These are phyloP conservation scores for Dimocarpus longan DNA, from an alignment of 345 rosid species.

Conservation along the genomic window DNA sequence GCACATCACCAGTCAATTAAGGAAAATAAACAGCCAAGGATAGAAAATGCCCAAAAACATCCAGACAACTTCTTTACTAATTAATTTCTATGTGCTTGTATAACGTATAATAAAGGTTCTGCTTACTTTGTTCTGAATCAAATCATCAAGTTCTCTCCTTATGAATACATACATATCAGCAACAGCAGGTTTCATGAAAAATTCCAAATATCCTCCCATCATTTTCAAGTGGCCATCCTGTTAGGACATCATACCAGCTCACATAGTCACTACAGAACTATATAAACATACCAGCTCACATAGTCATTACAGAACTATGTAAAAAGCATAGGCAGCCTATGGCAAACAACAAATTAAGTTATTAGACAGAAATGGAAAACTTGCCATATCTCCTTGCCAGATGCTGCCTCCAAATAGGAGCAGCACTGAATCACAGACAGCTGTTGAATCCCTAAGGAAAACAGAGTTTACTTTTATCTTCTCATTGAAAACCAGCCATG, in stretches of 20 bases:
- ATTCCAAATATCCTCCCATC: constrained; percentile 90
- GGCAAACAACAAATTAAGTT: constrained; percentile 11
- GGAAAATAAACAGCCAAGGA: constrained; percentile 4
- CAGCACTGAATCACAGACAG: constrained; percentile 77
- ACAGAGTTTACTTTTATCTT: constrained; percentile 92
- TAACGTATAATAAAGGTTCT: not conserved
- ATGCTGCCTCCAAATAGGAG: constrained; percentile 87
- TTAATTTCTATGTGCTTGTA: not conserved
- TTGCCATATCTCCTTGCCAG: constrained; percentile 63
- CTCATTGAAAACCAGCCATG: constrained; percentile 94
- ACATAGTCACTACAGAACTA: constrained; percentile 9
- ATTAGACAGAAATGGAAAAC: constrained; percentile 23
- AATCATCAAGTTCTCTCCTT: constrained; percentile 80
- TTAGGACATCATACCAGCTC: constrained; percentile 5
- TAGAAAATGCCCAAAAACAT: not conserved
- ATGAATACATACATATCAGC: constrained; percentile 64
- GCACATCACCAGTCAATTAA: constrained; percentile 32
- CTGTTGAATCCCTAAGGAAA: constrained; percentile 93
- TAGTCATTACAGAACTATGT: constrained; percentile 2
- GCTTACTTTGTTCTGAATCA: constrained; percentile 78
- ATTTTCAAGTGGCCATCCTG: constrained; percentile 94
- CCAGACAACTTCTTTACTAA: not conserved
- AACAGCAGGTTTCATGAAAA: constrained; percentile 70
- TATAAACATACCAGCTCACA: not conserved
- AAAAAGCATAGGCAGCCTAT: not conserved